phyloP scores from a whole-genome alignment of 257 asterid genomes.

The Rauvolfia tetraphylla region DNA sequence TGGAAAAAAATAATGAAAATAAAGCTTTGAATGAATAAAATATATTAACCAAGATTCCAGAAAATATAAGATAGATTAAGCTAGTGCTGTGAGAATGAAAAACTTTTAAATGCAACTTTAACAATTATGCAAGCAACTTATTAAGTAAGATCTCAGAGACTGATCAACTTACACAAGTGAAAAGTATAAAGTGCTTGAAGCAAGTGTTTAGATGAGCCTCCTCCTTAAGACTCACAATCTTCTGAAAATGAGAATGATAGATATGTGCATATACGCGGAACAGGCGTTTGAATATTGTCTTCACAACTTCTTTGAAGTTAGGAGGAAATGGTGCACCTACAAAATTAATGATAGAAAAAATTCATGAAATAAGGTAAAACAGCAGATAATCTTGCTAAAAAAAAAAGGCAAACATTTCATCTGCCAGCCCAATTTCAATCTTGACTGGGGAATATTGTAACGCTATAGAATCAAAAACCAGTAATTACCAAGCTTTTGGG shows the following conservation, averaged over 20 bases:
- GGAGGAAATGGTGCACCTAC: slow-evolving; percentile 65
- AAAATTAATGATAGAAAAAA: slow-evolving; percentile 1
- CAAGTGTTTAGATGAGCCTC: slow-evolving; percentile 37
- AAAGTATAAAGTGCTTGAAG: slow-evolving; percentile 31
- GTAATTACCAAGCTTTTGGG: slow-evolving; percentile 72
- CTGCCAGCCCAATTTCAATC: background rate
- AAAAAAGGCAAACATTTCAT: background rate
- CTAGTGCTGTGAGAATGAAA: background rate
- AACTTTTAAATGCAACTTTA: background rate
- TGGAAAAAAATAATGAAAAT: background rate
- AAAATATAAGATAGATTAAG: background rate
- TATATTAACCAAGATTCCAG: background rate
- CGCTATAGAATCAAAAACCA: slow-evolving; percentile 4
- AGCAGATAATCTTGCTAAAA: too few species aligned
- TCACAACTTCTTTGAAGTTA: slow-evolving; percentile 29
- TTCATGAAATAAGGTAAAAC: background rate
- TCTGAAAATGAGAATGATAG: slow-evolving; percentile 32
- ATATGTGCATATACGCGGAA: slow-evolving; percentile 33
- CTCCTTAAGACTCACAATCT: slow-evolving; percentile 32
- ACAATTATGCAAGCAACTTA: background rate
- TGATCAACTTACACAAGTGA: slow-evolving; percentile 20
- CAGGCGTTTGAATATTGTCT: slow-evolving; percentile 33
- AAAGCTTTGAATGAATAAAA: background rate
- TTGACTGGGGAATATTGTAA: background rate
- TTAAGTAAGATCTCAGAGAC: background rate